phyloP scores from a whole-genome alignment of 306 rosid genomes.

The Acacia acuminata region DNA sequence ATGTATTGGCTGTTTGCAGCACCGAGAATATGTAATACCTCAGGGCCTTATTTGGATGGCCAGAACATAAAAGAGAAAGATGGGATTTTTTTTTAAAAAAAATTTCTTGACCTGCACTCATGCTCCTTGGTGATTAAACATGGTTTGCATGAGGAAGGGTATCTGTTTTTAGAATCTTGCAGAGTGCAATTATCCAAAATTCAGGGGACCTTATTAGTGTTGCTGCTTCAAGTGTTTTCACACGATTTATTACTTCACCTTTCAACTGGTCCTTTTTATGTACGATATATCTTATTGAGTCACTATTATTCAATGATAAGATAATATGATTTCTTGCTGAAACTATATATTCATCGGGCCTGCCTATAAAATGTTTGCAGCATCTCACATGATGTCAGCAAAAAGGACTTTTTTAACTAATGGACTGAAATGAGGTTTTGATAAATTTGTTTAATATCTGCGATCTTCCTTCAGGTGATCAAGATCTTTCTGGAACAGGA shows the following conservation, averaged over 20 bases:
- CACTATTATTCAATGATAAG: background rate
- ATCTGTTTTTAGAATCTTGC: background rate
- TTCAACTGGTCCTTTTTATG: background rate
- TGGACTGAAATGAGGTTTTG: constrained; percentile 24
- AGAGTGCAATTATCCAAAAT: background rate
- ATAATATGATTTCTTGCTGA: too few relatives aligned
- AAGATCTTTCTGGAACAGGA: constrained; percentile 40
- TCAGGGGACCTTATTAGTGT: background rate
- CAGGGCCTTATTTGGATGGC: background rate
- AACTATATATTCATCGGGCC: background rate
- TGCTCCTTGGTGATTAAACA: background rate
- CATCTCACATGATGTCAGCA: too few relatives aligned
- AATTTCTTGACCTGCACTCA: background rate
- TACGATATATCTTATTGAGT: background rate
- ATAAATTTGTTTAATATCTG: constrained; percentile 28
- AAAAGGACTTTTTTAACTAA: background rate
- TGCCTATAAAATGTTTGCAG: background rate
- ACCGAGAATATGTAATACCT: background rate
- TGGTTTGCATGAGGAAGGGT: background rate
- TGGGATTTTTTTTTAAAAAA: background rate
- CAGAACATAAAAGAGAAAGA: background rate
- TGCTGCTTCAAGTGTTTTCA: background rate
- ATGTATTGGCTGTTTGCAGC: background rate
- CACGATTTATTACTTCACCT: background rate
- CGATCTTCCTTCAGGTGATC: constrained; percentile 63